phyloP scores from a whole-genome alignment of 2,329 filamentous ascomycete genomes.

The Hyphodiscus sp. region DNA sequence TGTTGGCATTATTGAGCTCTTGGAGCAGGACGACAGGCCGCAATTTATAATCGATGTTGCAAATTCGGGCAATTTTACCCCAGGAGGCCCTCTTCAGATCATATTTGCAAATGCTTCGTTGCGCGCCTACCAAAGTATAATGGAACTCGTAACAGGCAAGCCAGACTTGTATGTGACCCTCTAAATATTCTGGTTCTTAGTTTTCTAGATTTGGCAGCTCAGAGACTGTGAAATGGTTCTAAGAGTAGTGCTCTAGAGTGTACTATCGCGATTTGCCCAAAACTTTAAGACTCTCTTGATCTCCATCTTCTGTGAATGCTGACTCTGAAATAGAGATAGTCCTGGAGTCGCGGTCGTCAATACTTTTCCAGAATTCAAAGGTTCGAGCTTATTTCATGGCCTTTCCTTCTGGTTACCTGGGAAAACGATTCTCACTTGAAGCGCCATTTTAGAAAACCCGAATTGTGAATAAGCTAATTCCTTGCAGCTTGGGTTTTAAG shows the following conservation, averaged over 20 bases:
- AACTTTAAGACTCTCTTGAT: no score
- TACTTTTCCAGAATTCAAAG: slow-evolving; percentile 58
- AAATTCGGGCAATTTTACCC: slow-evolving; percentile 47
- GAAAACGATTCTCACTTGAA: no score
- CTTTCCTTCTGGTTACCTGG: no score
- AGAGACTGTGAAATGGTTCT: no score
- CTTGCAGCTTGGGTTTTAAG: slow-evolving; percentile 52
- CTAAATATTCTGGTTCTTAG: no score
- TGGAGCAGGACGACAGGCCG: slow-evolving; percentile 71
- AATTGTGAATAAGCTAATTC: no score
- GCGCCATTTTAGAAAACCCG: no score
- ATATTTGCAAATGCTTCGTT: slow-evolving; percentile 65
- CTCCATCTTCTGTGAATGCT: slow-evolving; percentile 13
- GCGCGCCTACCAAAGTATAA: slow-evolving; percentile 34
- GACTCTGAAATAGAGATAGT: slow-evolving; percentile 14
- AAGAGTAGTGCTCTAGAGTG: no score
- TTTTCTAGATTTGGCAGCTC: no score
- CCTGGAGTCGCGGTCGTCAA: slow-evolving; percentile 33
- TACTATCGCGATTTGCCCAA: no score
- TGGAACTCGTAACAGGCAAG: neutral
- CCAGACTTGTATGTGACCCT: neutral
- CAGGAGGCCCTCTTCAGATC: slow-evolving; percentile 48
- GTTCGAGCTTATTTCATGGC: no score
- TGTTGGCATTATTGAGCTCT: slow-evolving; percentile 62
- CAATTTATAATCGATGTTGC: slow-evolving; percentile 68